Base-by-base conservation (phyloP, 1,284 basidiomycete species). In the Chiua sp. region DNA sequence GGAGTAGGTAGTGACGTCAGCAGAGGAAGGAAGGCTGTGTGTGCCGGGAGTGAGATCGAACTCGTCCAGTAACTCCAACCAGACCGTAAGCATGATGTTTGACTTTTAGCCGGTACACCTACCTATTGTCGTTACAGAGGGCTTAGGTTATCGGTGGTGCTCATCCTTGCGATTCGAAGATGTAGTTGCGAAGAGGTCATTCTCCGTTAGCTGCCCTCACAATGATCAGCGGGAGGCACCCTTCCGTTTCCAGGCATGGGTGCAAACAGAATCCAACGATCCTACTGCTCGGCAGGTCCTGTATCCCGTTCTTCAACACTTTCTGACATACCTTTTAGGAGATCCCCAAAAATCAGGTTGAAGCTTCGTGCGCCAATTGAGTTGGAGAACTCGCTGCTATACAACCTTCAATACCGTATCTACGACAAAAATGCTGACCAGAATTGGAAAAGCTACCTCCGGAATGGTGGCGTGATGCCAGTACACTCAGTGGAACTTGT, bases 401-500 rank as follows among this genome's bases (percentile, higher is more conserved):
- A 93, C 78, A 96, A 99, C 72, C 79, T 99, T 58, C 92, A 96
- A 71, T 99, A 98, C 78, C 87, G 95, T 26, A 92, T 99, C 56
- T 98, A 96, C 68, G 96, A 99, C 82, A 98, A 97, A 79, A 89
- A 98, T 63, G 91, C 92, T 3, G 91, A 95, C 67, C 92, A 97
- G 71, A 92, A 92, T 63, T 94, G 91, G 92, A 89, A 89, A 68
- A 97, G 94, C 72, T 99, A 95, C 78, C 81, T 99, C 33, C 87
- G 97, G 59, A 90, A 93, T 70, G 98, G 98, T 35, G 98, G 97
- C 5, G 82, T 96, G 50, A 98, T 97, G 85, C 98, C 98, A 12
- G 91, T 99, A 46, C 98, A 99, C 72, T 97, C 96, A 1, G 95
- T 98, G 33, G 96, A 98, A 72, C 80, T 98, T 3, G 85, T 99